Evolutionary conservation across 2,329 filamentous ascomycete genomes (phyloP).

Genomic region (Sclerotinia borealis): DNA sequence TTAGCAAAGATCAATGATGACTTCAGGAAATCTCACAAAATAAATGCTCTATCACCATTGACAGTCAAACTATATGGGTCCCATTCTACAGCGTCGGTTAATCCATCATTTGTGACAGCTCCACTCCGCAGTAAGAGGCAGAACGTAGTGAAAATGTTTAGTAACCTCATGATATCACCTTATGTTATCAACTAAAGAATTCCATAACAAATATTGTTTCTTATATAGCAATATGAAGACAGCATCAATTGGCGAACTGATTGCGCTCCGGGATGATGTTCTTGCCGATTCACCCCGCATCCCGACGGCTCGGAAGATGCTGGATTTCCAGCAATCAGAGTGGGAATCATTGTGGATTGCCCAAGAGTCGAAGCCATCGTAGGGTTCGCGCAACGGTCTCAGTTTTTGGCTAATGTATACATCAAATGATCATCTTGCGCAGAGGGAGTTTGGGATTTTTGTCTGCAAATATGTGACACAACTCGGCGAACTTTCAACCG

Average conservation of each 20-base stretch:
- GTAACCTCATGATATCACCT: constrained; percentile 20
- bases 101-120: constrained; percentile 36
- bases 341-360: not conserved
- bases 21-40: constrained; percentile 33
- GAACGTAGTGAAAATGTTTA: constrained; percentile 23
- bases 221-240: not conserved
- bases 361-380: not conserved
- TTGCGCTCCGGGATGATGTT: not conserved
- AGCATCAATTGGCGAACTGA: not conserved
- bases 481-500: constrained; percentile 11
- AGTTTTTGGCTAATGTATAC: constrained; percentile 2
- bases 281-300: constrained; percentile 7
- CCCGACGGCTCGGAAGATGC: not conserved
- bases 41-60: constrained; percentile 43
- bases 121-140: constrained; percentile 24
- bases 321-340: constrained; percentile 12
- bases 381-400: not conserved
- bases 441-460: not conserved
- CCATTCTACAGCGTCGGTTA: constrained; percentile 43
- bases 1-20: not conserved
- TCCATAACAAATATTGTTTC: not conserved
- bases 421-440: not conserved
- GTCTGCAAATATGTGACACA: not conserved
- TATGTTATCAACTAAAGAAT: not conserved
- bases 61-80: constrained; percentile 46